A percentile compares a stretch with the other conserved stretches of the same genome.
Conservation (phyloP, 257 asterid species). For the Anisodus acutangulus region DNA sequence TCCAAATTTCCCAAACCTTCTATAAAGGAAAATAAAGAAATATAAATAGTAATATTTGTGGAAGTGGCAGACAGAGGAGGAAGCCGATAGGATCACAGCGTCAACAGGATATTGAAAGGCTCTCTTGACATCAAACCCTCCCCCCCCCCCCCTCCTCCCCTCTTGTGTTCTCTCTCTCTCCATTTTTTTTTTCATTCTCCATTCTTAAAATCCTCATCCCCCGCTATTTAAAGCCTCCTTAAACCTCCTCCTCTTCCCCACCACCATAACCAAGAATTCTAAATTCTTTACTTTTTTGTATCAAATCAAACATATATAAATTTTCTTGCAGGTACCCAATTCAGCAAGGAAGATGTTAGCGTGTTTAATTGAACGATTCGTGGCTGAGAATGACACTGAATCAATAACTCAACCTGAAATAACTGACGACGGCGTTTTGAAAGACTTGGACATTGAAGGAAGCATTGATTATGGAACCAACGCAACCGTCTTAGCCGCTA, state of each 20-base stretch:
- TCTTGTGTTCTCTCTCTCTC: background rate
- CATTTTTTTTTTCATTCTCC: background rate
- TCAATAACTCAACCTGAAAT: conserved; percentile 49
- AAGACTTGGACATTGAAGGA: conserved; percentile 58
- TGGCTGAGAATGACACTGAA: conserved; percentile 59
- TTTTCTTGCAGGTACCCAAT: background rate
- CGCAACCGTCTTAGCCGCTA: conserved; percentile 41
- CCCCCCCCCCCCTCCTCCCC: background rate
- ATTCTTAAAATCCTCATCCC: background rate
- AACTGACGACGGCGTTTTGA: conserved; percentile 38
- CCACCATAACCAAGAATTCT: background rate
- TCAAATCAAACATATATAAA: background rate
- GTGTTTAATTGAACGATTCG: conserved; percentile 57
- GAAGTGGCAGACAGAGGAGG: conserved; percentile 76
- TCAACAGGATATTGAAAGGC: conserved; percentile 47
- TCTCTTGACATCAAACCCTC: conserved; percentile 28
- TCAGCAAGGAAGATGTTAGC: conserved; percentile 60
- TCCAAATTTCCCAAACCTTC: background rate
- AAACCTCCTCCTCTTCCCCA: background rate
- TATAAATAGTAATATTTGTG: conserved; percentile 12
- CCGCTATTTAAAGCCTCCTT: conserved; percentile 33
- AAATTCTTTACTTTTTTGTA: background rate
- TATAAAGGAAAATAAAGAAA: background rate
- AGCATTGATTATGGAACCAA: conserved; percentile 42
- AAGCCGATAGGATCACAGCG: conserved; percentile 53